A percentile compares a stretch with the other conserved stretches of the same genome.
These are phyloP conservation scores for Geranium incanum DNA, from an alignment of 441 rosid species.

Conservation along the genomic window DNA sequence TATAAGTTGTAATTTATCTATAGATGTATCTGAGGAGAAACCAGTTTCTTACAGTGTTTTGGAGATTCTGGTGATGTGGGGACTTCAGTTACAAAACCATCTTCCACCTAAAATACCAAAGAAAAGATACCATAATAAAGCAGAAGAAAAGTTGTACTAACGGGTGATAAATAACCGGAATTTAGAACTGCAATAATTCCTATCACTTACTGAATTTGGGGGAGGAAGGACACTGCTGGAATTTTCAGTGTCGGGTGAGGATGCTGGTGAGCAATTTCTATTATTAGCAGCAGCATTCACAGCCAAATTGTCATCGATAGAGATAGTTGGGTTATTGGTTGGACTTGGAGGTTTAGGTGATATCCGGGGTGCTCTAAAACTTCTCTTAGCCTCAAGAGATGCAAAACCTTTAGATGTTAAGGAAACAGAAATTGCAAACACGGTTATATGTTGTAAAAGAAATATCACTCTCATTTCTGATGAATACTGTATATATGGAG, in stretches of 20 bases:
- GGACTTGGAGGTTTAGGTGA: slow-evolving; percentile 44
- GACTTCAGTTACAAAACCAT: slow-evolving; percentile 26
- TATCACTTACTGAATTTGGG: slow-evolving; percentile 31
- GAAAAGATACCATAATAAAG: slow-evolving; percentile 20
- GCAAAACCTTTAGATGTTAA: slow-evolving; percentile 69
- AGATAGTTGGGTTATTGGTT: slow-evolving; percentile 28
- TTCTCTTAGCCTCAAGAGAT: slow-evolving; percentile 77
- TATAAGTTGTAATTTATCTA: slow-evolving; percentile 3
- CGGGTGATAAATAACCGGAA: slow-evolving; percentile 12
- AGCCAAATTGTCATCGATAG: slow-evolving; percentile 24
- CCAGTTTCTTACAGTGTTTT: slow-evolving; percentile 37
- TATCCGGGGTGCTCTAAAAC: slow-evolving; percentile 60
- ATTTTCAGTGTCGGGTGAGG: slow-evolving; percentile 22
- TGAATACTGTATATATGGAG: background rate
- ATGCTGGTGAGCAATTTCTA: slow-evolving; percentile 21
- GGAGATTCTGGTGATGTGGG: slow-evolving; percentile 30
- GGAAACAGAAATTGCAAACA: slow-evolving; percentile 26
- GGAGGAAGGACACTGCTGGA: slow-evolving; percentile 20
- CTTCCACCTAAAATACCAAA: slow-evolving; percentile 38
- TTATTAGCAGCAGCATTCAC: slow-evolving; percentile 32
- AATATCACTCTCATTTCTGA: background rate
- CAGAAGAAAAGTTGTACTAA: slow-evolving; percentile 12
- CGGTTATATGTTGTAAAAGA: background rate
- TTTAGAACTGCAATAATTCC: slow-evolving; percentile 11
- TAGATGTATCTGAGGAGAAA: slow-evolving; percentile 8